A percentile compares a stretch with the other conserved stretches of the same genome.
These are phyloP conservation scores for Medicago ruthenica DNA, from an alignment of 306 rosid genomes.

Conservation along the genomic window DNA sequence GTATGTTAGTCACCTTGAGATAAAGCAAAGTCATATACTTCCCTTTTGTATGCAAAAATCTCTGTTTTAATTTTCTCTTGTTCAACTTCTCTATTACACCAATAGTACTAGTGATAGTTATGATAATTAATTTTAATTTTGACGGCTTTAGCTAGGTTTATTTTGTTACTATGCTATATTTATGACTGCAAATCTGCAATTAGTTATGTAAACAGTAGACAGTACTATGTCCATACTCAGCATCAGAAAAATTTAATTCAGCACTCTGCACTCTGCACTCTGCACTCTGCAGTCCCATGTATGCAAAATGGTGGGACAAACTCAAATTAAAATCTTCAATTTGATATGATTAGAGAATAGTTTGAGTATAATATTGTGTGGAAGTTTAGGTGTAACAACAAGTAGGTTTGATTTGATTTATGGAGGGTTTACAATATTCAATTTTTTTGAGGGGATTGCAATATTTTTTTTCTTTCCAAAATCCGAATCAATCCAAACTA, in stretches of 20 bases:
- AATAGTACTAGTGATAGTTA: neutral
- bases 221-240: neutral
- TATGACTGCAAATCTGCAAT: neutral
- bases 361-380: neutral
- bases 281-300: conserved; percentile 25
- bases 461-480: no score
- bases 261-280: neutral
- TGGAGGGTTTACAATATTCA: neutral
- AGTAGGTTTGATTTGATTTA: neutral
- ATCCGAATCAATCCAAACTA: no score
- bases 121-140: conserved; percentile 1
- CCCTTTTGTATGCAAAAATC: conserved; percentile 43
- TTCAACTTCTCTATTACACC: neutral
- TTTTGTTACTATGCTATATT: conserved; percentile 17
- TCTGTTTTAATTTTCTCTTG: conserved; percentile 30
- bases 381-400: neutral
- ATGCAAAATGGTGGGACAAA: conserved; percentile 1
- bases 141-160: neutral
- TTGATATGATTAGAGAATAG: conserved; percentile 5
- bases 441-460: no score
- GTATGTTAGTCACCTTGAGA: conserved; percentile 45
- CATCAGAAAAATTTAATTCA: conserved; percentile 19
- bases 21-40: conserved; percentile 51
- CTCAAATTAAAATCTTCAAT: conserved; percentile 35
- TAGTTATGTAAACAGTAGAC: conserved; percentile 6